These are phyloP conservation scores for Blechomonas ayalai DNA, from an alignment of 208 protist species.

Conservation along the genomic window DNA sequence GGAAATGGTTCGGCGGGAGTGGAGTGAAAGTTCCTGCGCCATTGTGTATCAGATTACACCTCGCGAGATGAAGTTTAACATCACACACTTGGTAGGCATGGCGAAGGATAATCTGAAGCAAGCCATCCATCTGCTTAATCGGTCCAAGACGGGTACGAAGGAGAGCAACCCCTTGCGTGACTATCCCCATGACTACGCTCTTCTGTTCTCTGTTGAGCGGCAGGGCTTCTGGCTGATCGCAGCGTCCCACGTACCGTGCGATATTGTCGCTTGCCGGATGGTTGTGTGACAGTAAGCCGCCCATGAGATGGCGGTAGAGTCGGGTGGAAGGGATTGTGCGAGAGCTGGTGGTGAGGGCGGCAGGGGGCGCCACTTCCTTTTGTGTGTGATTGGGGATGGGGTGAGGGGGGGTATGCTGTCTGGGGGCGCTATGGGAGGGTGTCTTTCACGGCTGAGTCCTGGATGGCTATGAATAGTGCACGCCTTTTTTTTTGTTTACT, in stretches of 20 bases:
- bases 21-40: conserved; percentile 69
- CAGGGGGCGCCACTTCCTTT: background rate
- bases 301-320: conserved; percentile 4
- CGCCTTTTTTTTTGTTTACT: too few relatives aligned
- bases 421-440: too few relatives aligned
- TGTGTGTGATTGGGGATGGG: too few relatives aligned
- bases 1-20: conserved; percentile 38
- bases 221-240: conserved; percentile 87
- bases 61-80: conserved; percentile 85
- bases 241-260: conserved; percentile 80
- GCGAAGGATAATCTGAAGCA: conserved; percentile 70
- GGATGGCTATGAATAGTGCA: too few relatives aligned
- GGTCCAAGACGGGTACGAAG: conserved; percentile 25
- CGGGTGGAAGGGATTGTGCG: background rate
- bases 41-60: conserved; percentile 87
- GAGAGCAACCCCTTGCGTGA: conserved; percentile 67
- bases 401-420: too few relatives aligned
- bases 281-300: too few relatives aligned
- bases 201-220: conserved; percentile 75
- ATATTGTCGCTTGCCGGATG: conserved; percentile 83
- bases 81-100: conserved; percentile 54
- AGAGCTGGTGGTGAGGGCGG: background rate
- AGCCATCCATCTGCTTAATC: conserved; percentile 69
- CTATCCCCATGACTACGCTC: conserved; percentile 81
- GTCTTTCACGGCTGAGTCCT: too few relatives aligned